Percentiles rank a stretch among this genome's conserved stretches.
Conservation (phyloP, 495 filamentous ascomycete species). For the Penicillium nucicola region DNA sequence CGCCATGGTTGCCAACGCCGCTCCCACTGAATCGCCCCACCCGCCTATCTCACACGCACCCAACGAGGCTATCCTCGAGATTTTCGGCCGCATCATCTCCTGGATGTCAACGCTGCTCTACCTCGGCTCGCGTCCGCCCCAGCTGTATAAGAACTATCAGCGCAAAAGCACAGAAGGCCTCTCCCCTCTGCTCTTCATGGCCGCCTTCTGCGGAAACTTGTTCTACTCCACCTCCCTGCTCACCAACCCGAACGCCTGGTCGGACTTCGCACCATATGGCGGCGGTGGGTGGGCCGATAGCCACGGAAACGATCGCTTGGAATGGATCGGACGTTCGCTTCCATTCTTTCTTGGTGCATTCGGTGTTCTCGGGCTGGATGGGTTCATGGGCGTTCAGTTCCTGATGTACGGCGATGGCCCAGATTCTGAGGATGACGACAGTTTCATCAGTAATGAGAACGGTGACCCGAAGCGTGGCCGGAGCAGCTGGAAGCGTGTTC, state of each 20-base stretch:
- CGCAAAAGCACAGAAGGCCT: constrained; percentile 68
- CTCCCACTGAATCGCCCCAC: constrained; percentile 30
- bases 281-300: constrained; percentile 62
- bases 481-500: constrained; percentile 53
- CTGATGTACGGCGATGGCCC: constrained; percentile 51
- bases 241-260: constrained; percentile 68
- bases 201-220: constrained; percentile 69
- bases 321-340: constrained; percentile 57
- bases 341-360: constrained; percentile 73
- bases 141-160: constrained; percentile 64
- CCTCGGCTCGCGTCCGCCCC: constrained; percentile 67
- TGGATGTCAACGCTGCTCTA: constrained; percentile 68
- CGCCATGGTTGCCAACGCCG: constrained; percentile 43
- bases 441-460: constrained; percentile 12
- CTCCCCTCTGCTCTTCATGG: constrained; percentile 65
- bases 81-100: constrained; percentile 56
- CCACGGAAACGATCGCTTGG: constrained; percentile 52
- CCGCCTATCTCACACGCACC: constrained; percentile 19
- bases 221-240: constrained; percentile 68
- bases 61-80: constrained; percentile 33
- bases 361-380: constrained; percentile 65
- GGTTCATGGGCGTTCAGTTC: constrained; percentile 64
- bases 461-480: constrained; percentile 38
- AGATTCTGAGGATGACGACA: constrained; percentile 25
- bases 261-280: constrained; percentile 58